phyloP scores from a whole-genome alignment of 352 stramenopile genomes.

The Phytophthora quininea region DNA sequence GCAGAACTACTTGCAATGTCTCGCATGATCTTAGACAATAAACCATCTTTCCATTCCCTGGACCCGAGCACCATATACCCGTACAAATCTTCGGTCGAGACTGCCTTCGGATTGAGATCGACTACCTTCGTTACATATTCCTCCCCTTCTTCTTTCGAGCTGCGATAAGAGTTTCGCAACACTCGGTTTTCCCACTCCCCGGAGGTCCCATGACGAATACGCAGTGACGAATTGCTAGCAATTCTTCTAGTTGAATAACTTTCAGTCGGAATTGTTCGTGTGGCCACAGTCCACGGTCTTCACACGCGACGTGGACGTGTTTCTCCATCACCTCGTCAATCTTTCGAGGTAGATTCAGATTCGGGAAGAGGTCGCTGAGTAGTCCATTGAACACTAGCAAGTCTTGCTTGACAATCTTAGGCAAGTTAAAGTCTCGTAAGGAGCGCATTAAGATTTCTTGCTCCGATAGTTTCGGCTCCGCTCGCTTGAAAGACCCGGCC shows the following conservation, averaged over 20 bases:
- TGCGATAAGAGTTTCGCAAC: constrained; percentile 89
- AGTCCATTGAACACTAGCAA: constrained; percentile 94
- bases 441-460: constrained; percentile 94
- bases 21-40: constrained; percentile 95
- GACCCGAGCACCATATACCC: constrained; percentile 95
- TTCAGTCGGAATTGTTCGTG: constrained; percentile 95
- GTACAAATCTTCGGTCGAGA: constrained; percentile 97
- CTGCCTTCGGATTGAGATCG: constrained; percentile 95
- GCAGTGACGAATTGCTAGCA: constrained; percentile 94
- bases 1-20: constrained; percentile 77
- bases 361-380: constrained; percentile 93
- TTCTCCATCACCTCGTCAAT: constrained; percentile 91
- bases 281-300: constrained; percentile 88
- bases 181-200: constrained; percentile 94
- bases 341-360: constrained; percentile 87
- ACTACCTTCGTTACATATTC: constrained; percentile 71
- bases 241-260: constrained; percentile 94
- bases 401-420: constrained; percentile 95
- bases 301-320: constrained; percentile 90
- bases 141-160: constrained; percentile 80
- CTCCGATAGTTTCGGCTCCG: constrained; percentile 92
- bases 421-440: constrained; percentile 96
- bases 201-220: constrained; percentile 96
- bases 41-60: constrained; percentile 95
- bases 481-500: constrained; percentile 92